Conservation (phyloP, 352 stramenopile species). For the Pythium dissotocum region DNA sequence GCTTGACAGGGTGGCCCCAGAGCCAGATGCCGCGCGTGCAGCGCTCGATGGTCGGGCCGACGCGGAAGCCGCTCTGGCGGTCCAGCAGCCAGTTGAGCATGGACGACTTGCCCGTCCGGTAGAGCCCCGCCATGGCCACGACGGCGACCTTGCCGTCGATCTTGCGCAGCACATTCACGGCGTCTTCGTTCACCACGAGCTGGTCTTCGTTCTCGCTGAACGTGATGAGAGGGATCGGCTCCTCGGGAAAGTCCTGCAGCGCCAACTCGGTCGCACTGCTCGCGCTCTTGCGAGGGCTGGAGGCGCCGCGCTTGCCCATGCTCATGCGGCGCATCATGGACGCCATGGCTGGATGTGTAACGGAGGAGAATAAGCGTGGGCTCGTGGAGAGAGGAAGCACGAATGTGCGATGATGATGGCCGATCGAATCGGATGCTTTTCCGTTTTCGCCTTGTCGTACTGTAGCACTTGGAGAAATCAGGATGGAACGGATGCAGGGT, state of each 20-base stretch:
- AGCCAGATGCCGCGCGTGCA: conserved; percentile 89
- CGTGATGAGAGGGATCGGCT: conserved; percentile 84
- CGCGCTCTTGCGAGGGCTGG: conserved; percentile 13
- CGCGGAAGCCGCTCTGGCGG: conserved; percentile 68
- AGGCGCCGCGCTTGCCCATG: conserved; percentile 17
- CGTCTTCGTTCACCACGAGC: conserved; percentile 81
- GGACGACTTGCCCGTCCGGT: conserved; percentile 86
- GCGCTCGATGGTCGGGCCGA: conserved; percentile 79
- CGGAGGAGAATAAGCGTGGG: not conserved
- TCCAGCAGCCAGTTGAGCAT: conserved; percentile 89
- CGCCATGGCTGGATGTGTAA: not conserved
- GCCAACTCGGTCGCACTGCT: conserved; percentile 21
- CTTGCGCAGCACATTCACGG: conserved; percentile 58
- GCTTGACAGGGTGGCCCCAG: conserved; percentile 68
- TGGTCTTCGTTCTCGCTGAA: conserved; percentile 82
- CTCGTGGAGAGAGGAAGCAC: not conserved
- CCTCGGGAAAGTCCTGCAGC: conserved; percentile 61
- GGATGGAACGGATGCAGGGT: not conserved
- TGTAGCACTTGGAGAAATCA: not conserved
- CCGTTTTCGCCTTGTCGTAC: not conserved
- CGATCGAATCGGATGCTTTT: not conserved
- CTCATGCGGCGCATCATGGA: conserved; percentile 27
- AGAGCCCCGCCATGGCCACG: conserved; percentile 83
- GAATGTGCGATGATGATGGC: conserved; percentile 1
- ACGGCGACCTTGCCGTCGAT: conserved; percentile 81